Evolutionary conservation across 768 basidiomycete species (phyloP).

Genomic region (Termitomyces sp.): DNA sequence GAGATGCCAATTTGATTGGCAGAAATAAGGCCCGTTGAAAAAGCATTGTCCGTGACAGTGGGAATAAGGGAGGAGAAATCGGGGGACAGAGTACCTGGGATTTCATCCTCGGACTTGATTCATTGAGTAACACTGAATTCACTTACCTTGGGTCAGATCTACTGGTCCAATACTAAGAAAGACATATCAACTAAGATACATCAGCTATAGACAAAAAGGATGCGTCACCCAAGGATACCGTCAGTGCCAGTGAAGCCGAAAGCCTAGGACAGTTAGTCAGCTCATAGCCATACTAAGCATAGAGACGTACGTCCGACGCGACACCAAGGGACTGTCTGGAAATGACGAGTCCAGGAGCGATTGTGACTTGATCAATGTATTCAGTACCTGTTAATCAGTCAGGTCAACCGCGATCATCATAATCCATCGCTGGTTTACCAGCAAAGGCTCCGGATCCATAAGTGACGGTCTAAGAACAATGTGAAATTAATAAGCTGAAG

Average conservation of each 20-base stretch:
- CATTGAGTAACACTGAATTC: not conserved
- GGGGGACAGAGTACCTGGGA: slow-evolving; percentile 27
- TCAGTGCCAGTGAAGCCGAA: slow-evolving; percentile 50
- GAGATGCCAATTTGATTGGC: slow-evolving; percentile 42
- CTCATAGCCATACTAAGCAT: not conserved
- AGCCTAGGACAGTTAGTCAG: slow-evolving; percentile 17
- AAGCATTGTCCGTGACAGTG: slow-evolving; percentile 57
- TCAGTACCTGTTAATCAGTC: slow-evolving; percentile 28
- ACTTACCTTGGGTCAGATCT: slow-evolving; percentile 42
- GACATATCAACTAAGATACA: not conserved
- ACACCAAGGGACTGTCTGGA: slow-evolving; percentile 62
- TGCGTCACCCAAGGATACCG: slow-evolving; percentile 57
- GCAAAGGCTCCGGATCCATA: slow-evolving; percentile 62
- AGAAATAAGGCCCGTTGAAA: slow-evolving; percentile 32
- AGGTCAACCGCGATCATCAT: not conserved
- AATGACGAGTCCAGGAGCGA: slow-evolving; percentile 46
- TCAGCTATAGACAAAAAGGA: not conserved
- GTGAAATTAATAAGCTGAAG: not conserved
- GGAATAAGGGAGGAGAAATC: slow-evolving; percentile 29
- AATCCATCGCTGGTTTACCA: slow-evolving; percentile 24
- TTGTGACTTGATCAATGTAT: slow-evolving; percentile 48
- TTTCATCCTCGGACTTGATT: not conserved
- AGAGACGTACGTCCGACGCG: slow-evolving; percentile 28
- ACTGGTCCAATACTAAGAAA: slow-evolving; percentile 54
- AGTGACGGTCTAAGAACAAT: slow-evolving; percentile 35